Evolutionary conservation across 2,329 filamentous ascomycete species (phyloP).

Genomic region (Byssochlamys sp.): DNA sequence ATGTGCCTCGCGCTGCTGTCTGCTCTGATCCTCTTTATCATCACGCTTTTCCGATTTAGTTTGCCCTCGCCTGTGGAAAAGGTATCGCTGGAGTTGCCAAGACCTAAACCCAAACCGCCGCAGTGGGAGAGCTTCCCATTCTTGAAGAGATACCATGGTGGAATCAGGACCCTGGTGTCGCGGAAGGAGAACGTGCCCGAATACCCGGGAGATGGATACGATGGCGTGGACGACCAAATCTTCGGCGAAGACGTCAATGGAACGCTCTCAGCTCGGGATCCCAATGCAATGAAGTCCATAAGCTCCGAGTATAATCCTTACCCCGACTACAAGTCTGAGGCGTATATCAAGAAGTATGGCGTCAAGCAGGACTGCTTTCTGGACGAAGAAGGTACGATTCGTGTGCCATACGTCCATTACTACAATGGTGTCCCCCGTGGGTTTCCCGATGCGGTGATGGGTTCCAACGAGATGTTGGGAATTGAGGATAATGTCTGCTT

Average conservation of each 20-base stretch:
- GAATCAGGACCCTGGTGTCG: conserved; percentile 62
- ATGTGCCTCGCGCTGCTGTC: conserved; percentile 63
- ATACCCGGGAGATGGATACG: conserved; percentile 58
- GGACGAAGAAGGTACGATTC: conserved; percentile 54
- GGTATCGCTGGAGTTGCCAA: conserved; percentile 39
- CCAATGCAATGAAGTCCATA: conserved; percentile 22
- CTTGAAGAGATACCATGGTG: conserved; percentile 80
- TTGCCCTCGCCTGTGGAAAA: conserved; percentile 33
- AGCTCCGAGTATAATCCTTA: conserved; percentile 60
- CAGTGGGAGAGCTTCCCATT: conserved; percentile 81
- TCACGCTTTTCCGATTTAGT: conserved; percentile 64
- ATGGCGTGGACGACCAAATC: conserved; percentile 41
- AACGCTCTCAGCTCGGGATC: conserved; percentile 11
- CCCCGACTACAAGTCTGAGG: conserved; percentile 49
- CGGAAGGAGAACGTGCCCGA: conserved; percentile 62
- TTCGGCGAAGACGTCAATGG: neutral
- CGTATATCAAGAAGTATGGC: conserved; percentile 48
- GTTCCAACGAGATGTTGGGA: conserved; percentile 73
- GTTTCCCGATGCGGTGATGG: conserved; percentile 74
- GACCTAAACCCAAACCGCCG: conserved; percentile 54
- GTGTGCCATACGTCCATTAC: conserved; percentile 60
- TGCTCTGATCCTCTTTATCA: conserved; percentile 65
- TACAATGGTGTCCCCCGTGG: conserved; percentile 71
- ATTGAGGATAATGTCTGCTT: conserved; percentile 83
- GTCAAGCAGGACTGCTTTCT: conserved; percentile 68